Conservation (phyloP, 441 rosid genomes). For the Mallotus repandus region DNA sequence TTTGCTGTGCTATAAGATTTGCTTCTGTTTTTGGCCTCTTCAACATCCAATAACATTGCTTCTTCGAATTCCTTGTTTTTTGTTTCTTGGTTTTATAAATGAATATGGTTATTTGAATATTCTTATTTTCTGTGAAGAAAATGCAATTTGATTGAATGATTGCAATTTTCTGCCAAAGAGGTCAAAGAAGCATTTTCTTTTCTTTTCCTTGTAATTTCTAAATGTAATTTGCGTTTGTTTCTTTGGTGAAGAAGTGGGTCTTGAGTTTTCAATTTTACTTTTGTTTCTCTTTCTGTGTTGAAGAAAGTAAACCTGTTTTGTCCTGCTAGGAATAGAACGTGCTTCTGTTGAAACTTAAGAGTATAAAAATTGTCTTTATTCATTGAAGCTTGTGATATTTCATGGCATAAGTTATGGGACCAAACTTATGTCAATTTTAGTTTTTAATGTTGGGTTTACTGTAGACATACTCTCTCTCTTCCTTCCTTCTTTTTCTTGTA, state of each 20-base stretch:
- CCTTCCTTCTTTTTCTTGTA: constrained; percentile 12
- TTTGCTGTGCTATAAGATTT: no score
- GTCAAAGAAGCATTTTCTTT: not conserved
- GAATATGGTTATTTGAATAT: not conserved
- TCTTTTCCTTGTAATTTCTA: not conserved
- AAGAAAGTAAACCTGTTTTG: constrained; percentile 14
- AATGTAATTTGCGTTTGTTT: constrained; percentile 4
- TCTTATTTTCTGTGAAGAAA: no score
- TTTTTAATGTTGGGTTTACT: constrained; percentile 3
- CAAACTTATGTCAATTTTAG: not conserved
- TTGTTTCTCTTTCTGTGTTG: not conserved
- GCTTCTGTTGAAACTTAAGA: not conserved
- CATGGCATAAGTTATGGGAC: constrained; percentile 18
- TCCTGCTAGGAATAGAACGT: constrained; percentile 22
- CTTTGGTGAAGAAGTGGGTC: not conserved
- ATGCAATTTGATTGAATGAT: no score
- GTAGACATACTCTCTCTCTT: not conserved
- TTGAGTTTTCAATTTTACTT: not conserved
- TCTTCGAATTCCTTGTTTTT: not conserved
- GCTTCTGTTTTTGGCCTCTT: not conserved
- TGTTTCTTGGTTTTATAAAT: not conserved
- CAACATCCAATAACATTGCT: not conserved
- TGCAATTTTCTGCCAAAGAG: not conserved
- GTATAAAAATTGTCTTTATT: constrained; percentile 15
- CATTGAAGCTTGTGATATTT: constrained; percentile 17